Base-by-base conservation (phyloP, 2,329 filamentous ascomycete genomes). In the Claviceps digitariae region DNA sequence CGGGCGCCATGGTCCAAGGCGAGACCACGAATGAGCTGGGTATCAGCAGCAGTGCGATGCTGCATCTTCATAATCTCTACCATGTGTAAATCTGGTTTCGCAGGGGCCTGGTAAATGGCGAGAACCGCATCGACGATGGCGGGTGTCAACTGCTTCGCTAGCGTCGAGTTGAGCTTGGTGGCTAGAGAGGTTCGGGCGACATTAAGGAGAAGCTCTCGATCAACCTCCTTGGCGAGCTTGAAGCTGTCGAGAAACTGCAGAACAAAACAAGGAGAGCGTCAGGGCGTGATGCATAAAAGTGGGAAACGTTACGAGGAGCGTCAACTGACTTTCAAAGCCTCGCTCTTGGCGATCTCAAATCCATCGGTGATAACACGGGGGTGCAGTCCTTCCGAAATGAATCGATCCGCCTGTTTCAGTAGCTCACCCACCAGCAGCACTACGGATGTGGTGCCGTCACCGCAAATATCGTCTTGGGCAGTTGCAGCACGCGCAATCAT, bases 51-150 rank as follows among this genome's bases (percentile, higher is more conserved):
- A 51, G 88, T 90, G 62, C 91, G 87, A 75, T 98, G 93, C 74
- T 98, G 93, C 91, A 98, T 97, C 69, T 95, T 97, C 93, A 98
- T 98, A 64, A 98, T 97, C 73, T 98, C 93, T 60, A 98, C 80
- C 93, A 98, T 98, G 76, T 97, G 91, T 65, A 98, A 72, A 72
- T 98, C 93, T 54, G 94, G 94, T 75, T 97, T 97, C 57, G 82
- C 83, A 27, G 88, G 88, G 20, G 87, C 76, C 68, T 90, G 80
- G 75, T 96, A 90, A 68, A 98, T 98, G 59, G 93, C 82, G 54
- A 98, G 83, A 48, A 98, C 93, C 55, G 93, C 87, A 67, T 98
- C 93, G 64, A 97, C 93, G 64, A 98, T 95, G 63, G 89, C 87
- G 54, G 93, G 90, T 0, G 90, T 97, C 57, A 98, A 83, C 68